Evolutionary conservation across 2,329 filamentous ascomycete species (phyloP).

Genomic region (Aureobasidium namibiae): DNA sequence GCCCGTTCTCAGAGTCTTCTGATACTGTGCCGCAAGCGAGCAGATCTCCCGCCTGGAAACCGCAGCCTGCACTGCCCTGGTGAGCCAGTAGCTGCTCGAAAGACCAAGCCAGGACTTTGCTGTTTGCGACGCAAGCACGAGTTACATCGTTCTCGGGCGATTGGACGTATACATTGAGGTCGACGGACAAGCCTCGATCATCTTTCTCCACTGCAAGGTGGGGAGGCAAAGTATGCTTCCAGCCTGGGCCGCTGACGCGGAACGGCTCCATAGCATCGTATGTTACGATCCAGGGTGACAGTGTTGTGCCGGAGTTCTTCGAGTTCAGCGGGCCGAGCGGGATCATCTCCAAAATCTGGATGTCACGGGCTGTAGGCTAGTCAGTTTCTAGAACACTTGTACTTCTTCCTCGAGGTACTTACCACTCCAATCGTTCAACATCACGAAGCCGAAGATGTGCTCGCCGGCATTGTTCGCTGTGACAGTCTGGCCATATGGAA

Average conservation of each 20-base stretch:
- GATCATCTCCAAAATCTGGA: slow-evolving; percentile 53
- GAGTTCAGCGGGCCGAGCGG: slow-evolving; percentile 54
- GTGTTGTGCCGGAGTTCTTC: slow-evolving; percentile 52
- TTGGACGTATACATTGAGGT: slow-evolving; percentile 23
- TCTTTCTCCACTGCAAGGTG: slow-evolving; percentile 18
- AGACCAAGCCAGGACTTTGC: slow-evolving; percentile 38
- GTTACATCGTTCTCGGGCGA: slow-evolving; percentile 8
- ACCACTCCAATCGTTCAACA: slow-evolving; percentile 56
- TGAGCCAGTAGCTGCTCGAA: slow-evolving; percentile 39
- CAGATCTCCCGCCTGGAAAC: slow-evolving; percentile 34
- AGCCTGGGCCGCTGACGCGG: slow-evolving; percentile 17
- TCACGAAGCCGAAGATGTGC: slow-evolving; percentile 55
- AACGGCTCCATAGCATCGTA: slow-evolving; percentile 46
- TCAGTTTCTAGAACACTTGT: slow-evolving; percentile 14
- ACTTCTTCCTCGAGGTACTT: slow-evolving; percentile 14
- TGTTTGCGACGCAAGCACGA: slow-evolving; percentile 22
- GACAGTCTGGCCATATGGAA: slow-evolving; percentile 31
- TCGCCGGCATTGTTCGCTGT: slow-evolving; percentile 37
- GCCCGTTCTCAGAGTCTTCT: slow-evolving; percentile 28
- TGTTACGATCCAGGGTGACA: slow-evolving; percentile 56
- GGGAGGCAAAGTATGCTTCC: slow-evolving; percentile 23
- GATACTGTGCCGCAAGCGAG: slow-evolving; percentile 39
- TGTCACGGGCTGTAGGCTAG: slow-evolving; percentile 42
- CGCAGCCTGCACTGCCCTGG: slow-evolving; percentile 35
- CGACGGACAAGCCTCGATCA: slow-evolving; percentile 24